Percentiles rank a stretch among this genome's conserved stretches.
phyloP scores from a whole-genome alignment of 2,329 filamentous ascomycete species.

The Colletotrichum aenigma region DNA sequence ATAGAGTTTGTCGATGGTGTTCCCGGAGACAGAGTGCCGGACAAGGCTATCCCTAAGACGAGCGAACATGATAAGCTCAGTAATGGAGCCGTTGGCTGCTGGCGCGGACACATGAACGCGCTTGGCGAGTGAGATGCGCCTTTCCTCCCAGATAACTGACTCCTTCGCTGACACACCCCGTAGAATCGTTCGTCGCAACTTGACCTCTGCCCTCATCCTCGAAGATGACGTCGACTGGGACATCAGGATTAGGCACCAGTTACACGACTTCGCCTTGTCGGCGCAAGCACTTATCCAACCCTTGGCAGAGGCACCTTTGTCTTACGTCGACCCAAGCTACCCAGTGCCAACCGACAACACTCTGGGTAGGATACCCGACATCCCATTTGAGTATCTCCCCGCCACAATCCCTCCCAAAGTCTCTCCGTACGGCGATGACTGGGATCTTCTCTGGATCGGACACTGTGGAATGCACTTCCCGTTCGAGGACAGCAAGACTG shows the following conservation, averaged over 20 bases:
- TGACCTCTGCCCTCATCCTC: constrained; percentile 54
- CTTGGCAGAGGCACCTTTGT: neutral
- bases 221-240: constrained; percentile 67
- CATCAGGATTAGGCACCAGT: constrained; percentile 51
- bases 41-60: constrained; percentile 38
- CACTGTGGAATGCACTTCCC: constrained; percentile 47
- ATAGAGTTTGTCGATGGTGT: constrained; percentile 53
- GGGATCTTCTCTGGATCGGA: constrained; percentile 58
- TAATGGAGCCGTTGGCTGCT: constrained; percentile 34
- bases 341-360: constrained; percentile 16
- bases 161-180: neutral
- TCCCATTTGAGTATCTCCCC: constrained; percentile 25
- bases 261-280: constrained; percentile 43
- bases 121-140: constrained; percentile 31
- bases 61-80: constrained; percentile 33
- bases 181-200: constrained; percentile 47
- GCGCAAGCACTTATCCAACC: constrained; percentile 38
- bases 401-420: constrained; percentile 16
- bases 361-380: constrained; percentile 12
- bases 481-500: constrained; percentile 6
- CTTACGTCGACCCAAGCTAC: constrained; percentile 29
- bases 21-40: constrained; percentile 37
- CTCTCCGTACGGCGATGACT: constrained; percentile 54
- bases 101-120: constrained; percentile 44
- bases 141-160: neutral